A percentile compares a stretch with the other conserved stretches of the same genome.
Evolutionary conservation across 1,139 yeast species (phyloP).

Genomic region (Meyerozyma sp.): DNA sequence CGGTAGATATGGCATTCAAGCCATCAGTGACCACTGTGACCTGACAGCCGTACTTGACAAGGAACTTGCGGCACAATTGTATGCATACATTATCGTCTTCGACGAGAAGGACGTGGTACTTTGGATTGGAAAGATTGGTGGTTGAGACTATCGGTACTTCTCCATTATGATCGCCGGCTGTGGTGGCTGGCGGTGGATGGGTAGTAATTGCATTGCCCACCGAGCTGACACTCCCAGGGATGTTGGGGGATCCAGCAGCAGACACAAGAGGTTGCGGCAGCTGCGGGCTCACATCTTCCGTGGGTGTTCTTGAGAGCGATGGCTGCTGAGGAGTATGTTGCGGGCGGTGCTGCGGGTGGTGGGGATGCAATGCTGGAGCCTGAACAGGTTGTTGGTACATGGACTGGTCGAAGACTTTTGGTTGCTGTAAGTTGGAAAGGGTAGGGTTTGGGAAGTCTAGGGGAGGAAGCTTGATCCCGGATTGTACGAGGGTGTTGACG

Average conservation of each 20-base stretch:
- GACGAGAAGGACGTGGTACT: constrained; percentile 70
- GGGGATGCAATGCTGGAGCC: constrained; percentile 4
- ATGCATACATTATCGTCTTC: constrained; percentile 87
- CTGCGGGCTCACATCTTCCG: constrained; percentile 4
- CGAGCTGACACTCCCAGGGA: constrained; percentile 5
- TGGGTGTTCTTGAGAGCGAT: constrained; percentile 3
- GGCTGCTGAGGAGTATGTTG: constrained; percentile 1
- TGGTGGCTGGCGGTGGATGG: constrained; percentile 1
- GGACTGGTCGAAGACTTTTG: constrained; percentile 2
- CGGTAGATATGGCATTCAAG: constrained; percentile 74
- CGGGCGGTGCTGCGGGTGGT: constrained; percentile 1
- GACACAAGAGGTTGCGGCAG: constrained; percentile 4
- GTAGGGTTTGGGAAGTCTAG: constrained; percentile 48
- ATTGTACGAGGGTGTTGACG: constrained; percentile 42
- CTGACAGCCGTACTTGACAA: constrained; percentile 84
- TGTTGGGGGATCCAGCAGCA: constrained; percentile 6
- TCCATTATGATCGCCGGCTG: constrained; percentile 3
- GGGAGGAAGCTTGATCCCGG: constrained; percentile 66
- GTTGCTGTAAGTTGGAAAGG: constrained; percentile 17
- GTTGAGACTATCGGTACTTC: constrained; percentile 15
- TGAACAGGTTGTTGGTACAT: constrained; percentile 6
- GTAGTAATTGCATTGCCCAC: constrained; percentile 7
- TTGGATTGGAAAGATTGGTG: constrained; percentile 34
- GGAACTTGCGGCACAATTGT: constrained; percentile 69
- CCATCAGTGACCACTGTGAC: constrained; percentile 94